Conservation (phyloP, 495 filamentous ascomycete genomes). For the Pseudomonodictys pantanalensis region DNA sequence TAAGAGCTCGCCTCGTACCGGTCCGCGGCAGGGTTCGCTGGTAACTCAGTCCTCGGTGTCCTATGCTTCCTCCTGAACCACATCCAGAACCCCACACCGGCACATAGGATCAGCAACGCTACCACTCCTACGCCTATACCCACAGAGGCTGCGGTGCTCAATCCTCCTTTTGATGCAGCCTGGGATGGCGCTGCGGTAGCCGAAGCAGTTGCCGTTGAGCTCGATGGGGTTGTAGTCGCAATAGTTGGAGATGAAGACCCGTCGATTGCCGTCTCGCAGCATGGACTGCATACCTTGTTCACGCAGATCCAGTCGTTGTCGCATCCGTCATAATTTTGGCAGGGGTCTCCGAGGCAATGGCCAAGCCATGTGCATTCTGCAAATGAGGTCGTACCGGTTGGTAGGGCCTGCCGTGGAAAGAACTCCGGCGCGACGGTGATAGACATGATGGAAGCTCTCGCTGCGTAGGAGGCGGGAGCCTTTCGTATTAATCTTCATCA, state of each 20-base stretch:
- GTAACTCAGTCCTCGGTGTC: background rate
- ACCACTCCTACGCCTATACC: slow-evolving; percentile 18
- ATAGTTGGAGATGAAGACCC: background rate
- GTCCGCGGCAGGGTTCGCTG: no score
- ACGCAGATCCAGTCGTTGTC: slow-evolving; percentile 33
- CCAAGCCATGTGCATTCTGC: slow-evolving; percentile 29
- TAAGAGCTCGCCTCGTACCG: background rate
- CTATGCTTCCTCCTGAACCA: slow-evolving; percentile 1
- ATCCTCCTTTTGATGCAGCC: background rate
- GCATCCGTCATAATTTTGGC: slow-evolving; percentile 22
- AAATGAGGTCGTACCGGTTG: slow-evolving; percentile 4
- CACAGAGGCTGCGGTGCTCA: slow-evolving; percentile 4
- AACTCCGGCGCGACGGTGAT: background rate
- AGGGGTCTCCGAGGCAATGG: slow-evolving; percentile 28
- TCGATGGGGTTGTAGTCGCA: background rate
- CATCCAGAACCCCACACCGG: slow-evolving; percentile 14
- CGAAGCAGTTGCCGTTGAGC: background rate
- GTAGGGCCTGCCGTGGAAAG: background rate
- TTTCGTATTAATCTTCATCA: no score
- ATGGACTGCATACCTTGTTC: slow-evolving; percentile 22
- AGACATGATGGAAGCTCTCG: slow-evolving; percentile 1
- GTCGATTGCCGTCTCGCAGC: slow-evolving; percentile 8
- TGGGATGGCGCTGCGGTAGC: background rate
- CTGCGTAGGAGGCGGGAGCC: no score
- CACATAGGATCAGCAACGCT: background rate